Evolutionary conservation across 192 early-diverging fungal genomes (phyloP).

Genomic region (Dissophora ornata): DNA sequence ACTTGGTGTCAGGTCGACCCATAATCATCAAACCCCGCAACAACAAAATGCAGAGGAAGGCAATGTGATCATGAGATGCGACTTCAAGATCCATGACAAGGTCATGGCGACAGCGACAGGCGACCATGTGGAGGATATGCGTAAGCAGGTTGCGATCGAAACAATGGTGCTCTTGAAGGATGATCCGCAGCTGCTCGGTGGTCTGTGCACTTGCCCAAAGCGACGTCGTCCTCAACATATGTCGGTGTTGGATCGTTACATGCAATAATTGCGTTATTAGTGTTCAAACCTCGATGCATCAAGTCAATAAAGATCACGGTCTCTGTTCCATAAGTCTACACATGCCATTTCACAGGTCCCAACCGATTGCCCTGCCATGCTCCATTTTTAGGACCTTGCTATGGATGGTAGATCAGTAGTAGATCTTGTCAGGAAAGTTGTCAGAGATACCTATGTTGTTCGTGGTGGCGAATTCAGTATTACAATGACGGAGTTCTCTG

Average conservation of each 20-base stretch:
- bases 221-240: not conserved
- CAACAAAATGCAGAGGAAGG: not conserved
- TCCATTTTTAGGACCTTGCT: no score
- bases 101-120: slow-evolving; percentile 18
- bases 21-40: not conserved
- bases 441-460: no score
- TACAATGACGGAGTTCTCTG: no score
- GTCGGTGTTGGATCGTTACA: slow-evolving; percentile 19
- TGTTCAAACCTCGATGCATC: no score
- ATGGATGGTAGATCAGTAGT: no score
- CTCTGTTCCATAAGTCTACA: not conserved
- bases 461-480: no score
- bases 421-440: no score
- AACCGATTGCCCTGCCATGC: no score
- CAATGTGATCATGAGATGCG: not conserved
- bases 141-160: slow-evolving; percentile 15
- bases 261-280: not conserved
- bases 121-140: slow-evolving; percentile 11
- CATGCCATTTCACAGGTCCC: not conserved
- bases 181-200: slow-evolving; percentile 20
- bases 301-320: not conserved
- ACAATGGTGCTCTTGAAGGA: slow-evolving; percentile 6
- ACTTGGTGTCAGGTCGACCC: slow-evolving; percentile 2
- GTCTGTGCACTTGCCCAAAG: slow-evolving; percentile 30
- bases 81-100: slow-evolving; percentile 26